Evolutionary conservation across 163 green algal genomes (phyloP).

Genomic region (Scenedesmus sp.): DNA sequence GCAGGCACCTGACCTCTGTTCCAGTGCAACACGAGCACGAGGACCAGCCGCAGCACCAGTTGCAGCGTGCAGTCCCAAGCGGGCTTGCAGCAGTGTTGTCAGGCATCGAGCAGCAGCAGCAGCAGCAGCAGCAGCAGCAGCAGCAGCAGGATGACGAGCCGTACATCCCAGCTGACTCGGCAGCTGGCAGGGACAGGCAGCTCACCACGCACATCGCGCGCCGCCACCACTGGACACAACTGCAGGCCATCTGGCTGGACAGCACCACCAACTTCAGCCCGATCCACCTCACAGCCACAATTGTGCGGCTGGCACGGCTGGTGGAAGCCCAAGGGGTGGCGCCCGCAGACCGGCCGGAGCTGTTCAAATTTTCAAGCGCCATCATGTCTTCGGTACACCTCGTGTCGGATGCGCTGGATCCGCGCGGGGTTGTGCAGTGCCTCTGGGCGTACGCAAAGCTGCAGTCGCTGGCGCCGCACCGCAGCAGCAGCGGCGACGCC

Average conservation of each 20-base stretch:
- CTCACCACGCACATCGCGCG: constrained; percentile 23
- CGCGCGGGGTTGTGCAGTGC: constrained; percentile 17
- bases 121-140: constrained; percentile 11
- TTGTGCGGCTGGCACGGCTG: background rate
- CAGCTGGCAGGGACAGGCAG: constrained; percentile 10
- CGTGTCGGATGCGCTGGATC: background rate
- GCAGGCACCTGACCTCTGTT: background rate
- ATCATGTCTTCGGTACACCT: background rate
- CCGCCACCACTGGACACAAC: constrained; percentile 33
- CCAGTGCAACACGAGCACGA: background rate
- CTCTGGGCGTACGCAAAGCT: constrained; percentile 43
- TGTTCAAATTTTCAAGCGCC: constrained; percentile 46
- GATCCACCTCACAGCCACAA: constrained; percentile 16
- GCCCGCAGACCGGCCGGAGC: constrained; percentile 14
- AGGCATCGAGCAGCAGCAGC: constrained; percentile 12
- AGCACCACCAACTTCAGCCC: background rate
- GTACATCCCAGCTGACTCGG: constrained; percentile 14
- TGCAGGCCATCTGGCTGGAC: constrained; percentile 27
- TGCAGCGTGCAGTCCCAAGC: background rate
- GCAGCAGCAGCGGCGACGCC: constrained; percentile 44
- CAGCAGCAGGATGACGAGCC: background rate
- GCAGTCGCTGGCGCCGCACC: constrained; percentile 21
- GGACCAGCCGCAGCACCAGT: background rate
- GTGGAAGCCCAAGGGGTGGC: background rate
- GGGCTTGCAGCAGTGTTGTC: background rate